These are phyloP conservation scores for Sporodiniella umbellata DNA, from an alignment of 371 early-diverging fungal species.

Conservation along the genomic window DNA sequence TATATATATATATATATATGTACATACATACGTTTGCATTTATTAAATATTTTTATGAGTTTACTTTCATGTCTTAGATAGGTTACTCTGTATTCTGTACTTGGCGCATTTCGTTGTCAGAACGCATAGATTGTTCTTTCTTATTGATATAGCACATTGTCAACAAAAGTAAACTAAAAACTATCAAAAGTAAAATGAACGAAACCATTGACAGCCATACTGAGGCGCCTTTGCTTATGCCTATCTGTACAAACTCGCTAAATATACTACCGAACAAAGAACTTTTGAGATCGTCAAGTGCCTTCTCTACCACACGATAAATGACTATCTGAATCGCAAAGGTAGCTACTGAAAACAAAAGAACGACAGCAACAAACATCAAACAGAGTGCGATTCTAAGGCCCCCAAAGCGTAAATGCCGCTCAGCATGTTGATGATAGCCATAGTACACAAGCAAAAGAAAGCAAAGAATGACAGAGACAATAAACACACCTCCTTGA, in stretches of 20 bases:
- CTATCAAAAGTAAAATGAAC: conserved; percentile 14
- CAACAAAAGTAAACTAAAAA: conserved; percentile 2
- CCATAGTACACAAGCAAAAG: conserved; percentile 6
- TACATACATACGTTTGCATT: too few relatives aligned
- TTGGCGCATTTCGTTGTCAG: too few relatives aligned
- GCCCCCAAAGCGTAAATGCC: neutral
- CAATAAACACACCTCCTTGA: conserved; percentile 18
- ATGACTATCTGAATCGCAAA: conserved; percentile 11
- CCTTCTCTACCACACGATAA: conserved; percentile 1
- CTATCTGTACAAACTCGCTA: conserved; percentile 1
- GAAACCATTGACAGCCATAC: conserved; percentile 23
- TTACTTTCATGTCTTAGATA: too few relatives aligned
- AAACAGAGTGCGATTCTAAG: neutral
- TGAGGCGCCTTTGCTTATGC: conserved; percentile 8
- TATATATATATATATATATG: too few relatives aligned
- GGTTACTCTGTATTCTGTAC: too few relatives aligned
- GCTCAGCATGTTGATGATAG: conserved; percentile 3
- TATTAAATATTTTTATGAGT: too few relatives aligned
- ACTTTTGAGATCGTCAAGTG: neutral
- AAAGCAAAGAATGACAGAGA: conserved; percentile 15
- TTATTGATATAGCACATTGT: conserved; percentile 8
- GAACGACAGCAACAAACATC: neutral
- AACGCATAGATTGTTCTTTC: too few relatives aligned
- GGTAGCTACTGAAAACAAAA: conserved; percentile 11
- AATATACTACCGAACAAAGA: conserved; percentile 4